Percentiles rank a stretch among this genome's conserved stretches.
Evolutionary conservation across 2,329 filamentous ascomycete species (phyloP).

Genomic region (Beauveria asiatica): DNA sequence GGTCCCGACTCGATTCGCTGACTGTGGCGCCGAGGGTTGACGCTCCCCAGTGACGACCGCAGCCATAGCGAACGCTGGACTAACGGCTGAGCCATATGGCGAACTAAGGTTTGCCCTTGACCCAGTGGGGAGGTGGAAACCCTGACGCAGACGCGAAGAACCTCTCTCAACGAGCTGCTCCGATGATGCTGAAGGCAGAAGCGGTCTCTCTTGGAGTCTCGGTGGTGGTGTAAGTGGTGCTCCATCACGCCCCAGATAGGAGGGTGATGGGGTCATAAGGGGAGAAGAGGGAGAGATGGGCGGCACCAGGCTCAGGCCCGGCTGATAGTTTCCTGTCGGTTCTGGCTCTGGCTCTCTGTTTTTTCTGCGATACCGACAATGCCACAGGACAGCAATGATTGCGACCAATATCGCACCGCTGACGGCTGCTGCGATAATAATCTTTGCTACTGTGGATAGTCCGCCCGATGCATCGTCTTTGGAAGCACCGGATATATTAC

Average conservation of each 20-base stretch:
- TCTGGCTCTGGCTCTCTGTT: neutral
- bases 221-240: conserved; percentile 35
- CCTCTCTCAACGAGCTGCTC: neutral
- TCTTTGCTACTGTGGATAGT: conserved; percentile 1
- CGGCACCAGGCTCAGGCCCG: neutral
- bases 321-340: conserved; percentile 5
- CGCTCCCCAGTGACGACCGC: neutral
- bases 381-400: conserved; percentile 8
- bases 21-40: neutral
- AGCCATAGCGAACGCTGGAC: neutral
- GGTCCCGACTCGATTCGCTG: neutral
- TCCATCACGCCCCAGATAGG: conserved; percentile 16
- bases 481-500: neutral
- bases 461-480: neutral
- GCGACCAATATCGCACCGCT: conserved; percentile 1
- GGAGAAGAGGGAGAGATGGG: conserved; percentile 29
- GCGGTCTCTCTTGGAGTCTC: conserved; percentile 37
- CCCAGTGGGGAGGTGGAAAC: neutral
- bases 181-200: conserved; percentile 26
- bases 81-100: neutral
- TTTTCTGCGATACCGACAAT: conserved; percentile 5
- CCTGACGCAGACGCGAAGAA: neutral
- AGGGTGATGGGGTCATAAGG: conserved; percentile 30
- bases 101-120: neutral
- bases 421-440: conserved; percentile 1